Conservation (phyloP, 2,329 filamentous ascomycete genomes). For the Ophioceras dolichostomum region DNA sequence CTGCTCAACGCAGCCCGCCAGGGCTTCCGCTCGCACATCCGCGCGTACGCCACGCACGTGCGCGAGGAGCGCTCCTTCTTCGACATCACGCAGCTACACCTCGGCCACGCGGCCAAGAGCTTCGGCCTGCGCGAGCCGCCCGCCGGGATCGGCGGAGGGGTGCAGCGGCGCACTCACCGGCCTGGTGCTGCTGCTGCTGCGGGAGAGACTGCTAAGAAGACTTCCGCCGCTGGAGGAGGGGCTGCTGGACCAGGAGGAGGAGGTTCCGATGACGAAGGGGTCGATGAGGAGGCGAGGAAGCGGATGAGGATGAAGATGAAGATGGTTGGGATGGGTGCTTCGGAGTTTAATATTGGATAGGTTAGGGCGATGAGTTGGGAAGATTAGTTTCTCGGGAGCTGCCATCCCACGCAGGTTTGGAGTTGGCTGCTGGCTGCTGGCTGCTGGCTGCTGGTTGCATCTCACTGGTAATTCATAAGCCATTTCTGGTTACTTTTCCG, state of each 20-base stretch:
- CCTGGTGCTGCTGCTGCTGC: conserved; percentile 16
- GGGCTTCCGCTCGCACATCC: conserved; percentile 82
- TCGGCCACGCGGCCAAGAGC: conserved; percentile 88
- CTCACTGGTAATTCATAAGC: too few relatives aligned
- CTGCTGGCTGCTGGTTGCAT: too few relatives aligned
- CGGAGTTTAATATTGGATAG: conserved; percentile 13
- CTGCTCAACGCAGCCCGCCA: conserved; percentile 71
- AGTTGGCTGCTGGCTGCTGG: too few relatives aligned
- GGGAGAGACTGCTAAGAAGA: conserved; percentile 8
- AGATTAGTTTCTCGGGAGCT: too few relatives aligned
- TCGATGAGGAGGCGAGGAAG: conserved; percentile 46
- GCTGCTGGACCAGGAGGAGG: conserved; percentile 14
- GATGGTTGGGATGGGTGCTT: conserved; percentile 9
- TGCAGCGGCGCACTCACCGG: conserved; percentile 30
- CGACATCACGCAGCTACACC: conserved; percentile 80
- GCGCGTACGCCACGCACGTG: conserved; percentile 90
- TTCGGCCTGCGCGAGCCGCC: conserved; percentile 86
- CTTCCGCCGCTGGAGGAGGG: neutral
- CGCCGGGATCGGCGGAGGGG: conserved; percentile 58
- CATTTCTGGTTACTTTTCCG: too few relatives aligned
- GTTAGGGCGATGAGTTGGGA: too few relatives aligned
- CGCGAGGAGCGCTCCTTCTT: conserved; percentile 77
- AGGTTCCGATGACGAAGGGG: conserved; percentile 15
- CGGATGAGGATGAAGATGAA: conserved; percentile 25
- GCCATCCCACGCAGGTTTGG: too few relatives aligned